phyloP scores from a whole-genome alignment of 2,329 filamentous ascomycete species.

The Penicillium capsulatum region DNA sequence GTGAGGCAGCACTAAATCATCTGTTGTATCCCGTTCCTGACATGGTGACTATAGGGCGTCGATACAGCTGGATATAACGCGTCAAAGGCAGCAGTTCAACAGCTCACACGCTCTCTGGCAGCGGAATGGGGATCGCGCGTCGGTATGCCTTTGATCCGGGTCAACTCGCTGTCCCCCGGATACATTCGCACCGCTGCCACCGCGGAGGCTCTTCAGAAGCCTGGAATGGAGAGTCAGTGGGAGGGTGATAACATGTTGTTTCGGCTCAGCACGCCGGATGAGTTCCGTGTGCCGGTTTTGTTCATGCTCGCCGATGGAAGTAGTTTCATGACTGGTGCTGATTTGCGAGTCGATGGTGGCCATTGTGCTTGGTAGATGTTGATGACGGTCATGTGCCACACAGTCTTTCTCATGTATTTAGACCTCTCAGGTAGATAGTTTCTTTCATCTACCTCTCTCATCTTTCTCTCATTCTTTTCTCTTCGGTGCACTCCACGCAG shows the following conservation, averaged over 20 bases:
- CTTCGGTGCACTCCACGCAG: no score
- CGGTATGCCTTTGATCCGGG: conserved; percentile 15
- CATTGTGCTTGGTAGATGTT: conserved; percentile 30
- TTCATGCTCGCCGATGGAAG: conserved; percentile 33
- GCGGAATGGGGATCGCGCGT: conserved; percentile 42
- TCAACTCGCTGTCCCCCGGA: conserved; percentile 21
- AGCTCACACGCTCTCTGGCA: conserved; percentile 44
- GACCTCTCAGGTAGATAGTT: no score
- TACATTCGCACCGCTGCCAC: conserved; percentile 19
- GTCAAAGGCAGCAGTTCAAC: conserved; percentile 46
- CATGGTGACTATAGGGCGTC: no score
- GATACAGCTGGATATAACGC: no score
- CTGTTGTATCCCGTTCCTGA: no score
- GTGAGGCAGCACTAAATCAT: conserved; percentile 12
- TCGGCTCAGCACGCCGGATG: conserved; percentile 23
- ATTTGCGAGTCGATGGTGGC: conserved; percentile 34
- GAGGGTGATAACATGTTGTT: conserved; percentile 20
- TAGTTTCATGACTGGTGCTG: conserved; percentile 35
- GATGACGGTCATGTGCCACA: no score
- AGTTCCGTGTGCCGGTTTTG: conserved; percentile 29
- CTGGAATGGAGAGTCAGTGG: conserved; percentile 17
- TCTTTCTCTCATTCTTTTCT: no score
- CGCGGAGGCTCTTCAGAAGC: conserved; percentile 13
- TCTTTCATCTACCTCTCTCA: no score
- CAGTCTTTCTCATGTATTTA: no score